Evolutionary conservation across 345 rosid genomes (phyloP).

Genomic region (Geranium brycei): DNA sequence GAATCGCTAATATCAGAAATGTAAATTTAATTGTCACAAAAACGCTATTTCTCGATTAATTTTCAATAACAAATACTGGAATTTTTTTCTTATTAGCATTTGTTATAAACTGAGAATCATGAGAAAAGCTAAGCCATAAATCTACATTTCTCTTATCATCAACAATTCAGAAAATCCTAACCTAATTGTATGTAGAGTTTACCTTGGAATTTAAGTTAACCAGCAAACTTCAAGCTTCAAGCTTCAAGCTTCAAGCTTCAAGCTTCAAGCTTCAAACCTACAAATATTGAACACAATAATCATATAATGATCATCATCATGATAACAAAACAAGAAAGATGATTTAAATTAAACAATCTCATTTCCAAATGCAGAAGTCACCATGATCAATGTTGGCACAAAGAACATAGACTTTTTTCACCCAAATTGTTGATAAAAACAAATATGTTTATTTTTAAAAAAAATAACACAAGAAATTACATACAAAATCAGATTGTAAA

Average conservation of each 20-base stretch:
- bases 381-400: background rate
- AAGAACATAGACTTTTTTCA: background rate
- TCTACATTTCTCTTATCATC: no score
- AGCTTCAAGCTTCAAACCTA: constrained; percentile 27
- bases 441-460: no score
- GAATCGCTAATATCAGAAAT: no score
- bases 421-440: no score
- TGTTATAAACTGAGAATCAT: background rate
- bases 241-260: constrained; percentile 31
- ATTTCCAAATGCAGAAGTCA: background rate
- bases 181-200: background rate
- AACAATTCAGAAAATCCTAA: no score
- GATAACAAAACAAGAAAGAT: background rate
- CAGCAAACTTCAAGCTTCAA: constrained; percentile 24
- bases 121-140: no score
- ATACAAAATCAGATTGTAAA: no score
- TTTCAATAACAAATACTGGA: background rate
- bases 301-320: constrained; percentile 4
- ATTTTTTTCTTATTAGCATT: background rate
- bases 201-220: constrained; percentile 21
- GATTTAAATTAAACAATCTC: background rate
- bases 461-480: no score
- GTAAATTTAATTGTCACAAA: no score
- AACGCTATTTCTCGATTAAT: no score
- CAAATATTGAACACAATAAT: constrained; percentile 15